Evolutionary conservation across 768 basidiomycete genomes (phyloP).

Genomic region (Hirschioporus abietinus): DNA sequence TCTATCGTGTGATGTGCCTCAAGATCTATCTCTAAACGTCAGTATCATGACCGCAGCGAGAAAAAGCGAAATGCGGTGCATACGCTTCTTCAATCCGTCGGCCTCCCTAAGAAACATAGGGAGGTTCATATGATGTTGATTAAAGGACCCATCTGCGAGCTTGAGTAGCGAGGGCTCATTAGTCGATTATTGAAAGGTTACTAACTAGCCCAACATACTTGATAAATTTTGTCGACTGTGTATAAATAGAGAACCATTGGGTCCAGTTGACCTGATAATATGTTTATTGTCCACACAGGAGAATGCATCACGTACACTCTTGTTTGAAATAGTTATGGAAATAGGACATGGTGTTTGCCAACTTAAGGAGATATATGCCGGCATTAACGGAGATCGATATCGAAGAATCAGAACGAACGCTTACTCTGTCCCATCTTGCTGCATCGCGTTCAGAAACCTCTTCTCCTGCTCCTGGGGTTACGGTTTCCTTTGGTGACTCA

Average conservation of each 20-base stretch:
- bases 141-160: constrained; percentile 51
- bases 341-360: constrained; percentile 1
- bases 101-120: constrained; percentile 36
- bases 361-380: neutral
- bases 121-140: constrained; percentile 37
- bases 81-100: constrained; percentile 36
- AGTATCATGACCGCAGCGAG: neutral
- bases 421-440: neutral
- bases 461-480: neutral
- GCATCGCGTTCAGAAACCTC: neutral
- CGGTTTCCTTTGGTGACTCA: neutral
- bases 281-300: neutral
- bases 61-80: neutral
- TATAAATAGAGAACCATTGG: neutral
- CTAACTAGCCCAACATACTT: constrained; percentile 25
- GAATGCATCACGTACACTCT: constrained; percentile 33
- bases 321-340: constrained; percentile 39
- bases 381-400: neutral
- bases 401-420: neutral
- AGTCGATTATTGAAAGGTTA: neutral
- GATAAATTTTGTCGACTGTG: constrained; percentile 40
- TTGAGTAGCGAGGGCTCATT: constrained; percentile 15
- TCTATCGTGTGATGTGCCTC: constrained; percentile 53
- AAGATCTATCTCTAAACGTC: constrained; percentile 32
- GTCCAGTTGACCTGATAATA: neutral